Evolutionary conservation across 2,329 filamentous ascomycete species (phyloP), one percentile per base, ranked within the genome.

Genomic region (Diaporthe sp.): DNA sequence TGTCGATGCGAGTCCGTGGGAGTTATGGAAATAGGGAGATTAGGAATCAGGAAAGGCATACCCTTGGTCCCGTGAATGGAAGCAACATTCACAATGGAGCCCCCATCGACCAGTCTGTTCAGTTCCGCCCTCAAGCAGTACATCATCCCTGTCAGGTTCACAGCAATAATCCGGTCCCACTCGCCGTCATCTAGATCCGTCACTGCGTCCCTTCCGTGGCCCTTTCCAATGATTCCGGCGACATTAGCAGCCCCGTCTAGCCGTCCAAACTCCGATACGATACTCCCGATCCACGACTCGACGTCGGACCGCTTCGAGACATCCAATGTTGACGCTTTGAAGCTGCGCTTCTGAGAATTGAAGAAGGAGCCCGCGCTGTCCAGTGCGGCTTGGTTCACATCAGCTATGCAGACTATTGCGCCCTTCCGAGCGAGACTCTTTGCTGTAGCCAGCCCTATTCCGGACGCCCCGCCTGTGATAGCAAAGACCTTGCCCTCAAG

Each of bases 61-160:
- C 82, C 81, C 31, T 84, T 81, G 42, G 83, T 81, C 68, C 90
- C 90, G 51, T 89, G 87, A 46, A 88, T 88, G 60, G 87, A 90
- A 37, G 87, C 84, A 39, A 89, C 85, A 79, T 90, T 92, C 72
- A 92, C 90, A 79, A 92, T 91, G 76, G 89, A 90, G 10, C 89
- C 89, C 2, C 88, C 86, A 8, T 85, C 81, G 31, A 84, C 83
- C 65, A 91, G 85, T 55, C 85, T 84, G 51, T 80, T 80, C 57
- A 88, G 82, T 81, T 87, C 82, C 44, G 86, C 86, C 53, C 87
- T 83, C 77, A 89, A 77, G 76, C 87, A 88, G 79, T 88, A 87
- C 87, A 89, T 88, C 55, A 83, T 85, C n/a, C 88, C 88, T 12
- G 86, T 88, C 72, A 89, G 79, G 75, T 89, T 89, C 60, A 88